These are phyloP conservation scores for Talaromyces amestolkiae DNA, from an alignment of 2,329 filamentous ascomycete genomes.

Conservation along the genomic window DNA sequence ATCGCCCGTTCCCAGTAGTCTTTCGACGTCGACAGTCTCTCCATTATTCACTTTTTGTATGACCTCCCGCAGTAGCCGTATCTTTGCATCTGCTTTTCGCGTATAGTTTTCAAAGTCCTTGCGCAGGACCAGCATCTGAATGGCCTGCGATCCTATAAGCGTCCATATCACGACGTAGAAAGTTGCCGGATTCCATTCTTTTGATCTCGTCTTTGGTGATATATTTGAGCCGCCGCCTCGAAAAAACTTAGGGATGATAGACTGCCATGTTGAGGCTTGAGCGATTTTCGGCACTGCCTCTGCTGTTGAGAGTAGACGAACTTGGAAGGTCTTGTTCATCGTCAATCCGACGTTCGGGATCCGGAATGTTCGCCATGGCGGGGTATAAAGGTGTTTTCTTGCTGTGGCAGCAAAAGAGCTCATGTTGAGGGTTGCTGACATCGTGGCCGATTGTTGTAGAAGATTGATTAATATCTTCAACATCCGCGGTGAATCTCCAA, in stretches of 20 bases:
- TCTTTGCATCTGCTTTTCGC: slow-evolving; percentile 74
- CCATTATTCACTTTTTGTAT: slow-evolving; percentile 48
- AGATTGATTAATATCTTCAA: neutral
- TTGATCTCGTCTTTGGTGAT: slow-evolving; percentile 58
- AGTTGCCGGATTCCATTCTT: slow-evolving; percentile 75
- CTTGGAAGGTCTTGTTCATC: slow-evolving; percentile 20
- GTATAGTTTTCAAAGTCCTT: slow-evolving; percentile 71
- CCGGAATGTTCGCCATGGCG: neutral
- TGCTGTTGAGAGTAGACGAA: slow-evolving; percentile 26
- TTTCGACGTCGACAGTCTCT: slow-evolving; percentile 77
- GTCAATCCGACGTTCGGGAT: neutral
- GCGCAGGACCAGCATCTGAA: slow-evolving; percentile 81
- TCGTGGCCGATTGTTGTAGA: neutral
- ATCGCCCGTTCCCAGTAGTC: slow-evolving; percentile 74
- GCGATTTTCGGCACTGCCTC: slow-evolving; percentile 49
- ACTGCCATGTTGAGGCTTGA: slow-evolving; percentile 65
- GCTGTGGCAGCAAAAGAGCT: neutral
- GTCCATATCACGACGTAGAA: slow-evolving; percentile 80
- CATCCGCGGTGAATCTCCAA: neutral
- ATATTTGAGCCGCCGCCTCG: slow-evolving; percentile 39
- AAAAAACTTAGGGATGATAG: slow-evolving; percentile 62
- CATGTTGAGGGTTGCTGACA: neutral
- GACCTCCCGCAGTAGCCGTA: slow-evolving; percentile 69
- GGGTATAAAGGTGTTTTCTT: neutral
- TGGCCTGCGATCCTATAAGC: slow-evolving; percentile 91